Evolutionary conservation across 352 stramenopile species (phyloP).

Genomic region (Phytophthora sansomeana): DNA sequence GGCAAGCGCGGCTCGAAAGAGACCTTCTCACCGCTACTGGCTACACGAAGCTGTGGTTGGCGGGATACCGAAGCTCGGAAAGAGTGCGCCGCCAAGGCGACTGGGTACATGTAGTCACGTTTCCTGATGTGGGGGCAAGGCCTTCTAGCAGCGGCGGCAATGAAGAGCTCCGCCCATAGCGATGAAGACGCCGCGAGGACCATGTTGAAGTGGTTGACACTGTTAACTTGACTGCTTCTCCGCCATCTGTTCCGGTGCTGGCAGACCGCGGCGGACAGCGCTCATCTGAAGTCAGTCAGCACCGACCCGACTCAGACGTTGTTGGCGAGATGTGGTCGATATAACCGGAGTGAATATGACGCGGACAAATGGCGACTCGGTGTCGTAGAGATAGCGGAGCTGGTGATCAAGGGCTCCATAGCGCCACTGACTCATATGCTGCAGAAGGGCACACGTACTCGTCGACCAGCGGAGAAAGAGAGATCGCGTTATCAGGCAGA

Average conservation of each 20-base stretch:
- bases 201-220: conserved; percentile 35
- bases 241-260: conserved; percentile 18
- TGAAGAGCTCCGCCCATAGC: too few relatives aligned
- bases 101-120: not conserved
- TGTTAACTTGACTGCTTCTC: conserved; percentile 3
- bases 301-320: conserved; percentile 30
- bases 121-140: too few relatives aligned
- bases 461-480: conserved; percentile 26
- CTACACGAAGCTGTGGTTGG: not conserved
- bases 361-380: not conserved
- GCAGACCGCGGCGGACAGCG: too few relatives aligned
- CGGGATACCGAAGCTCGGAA: not conserved
- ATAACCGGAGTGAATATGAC: conserved; percentile 22
- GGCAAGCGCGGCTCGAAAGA: not conserved
- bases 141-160: not conserved
- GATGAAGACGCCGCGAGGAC: not conserved
- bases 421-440: conserved; percentile 4
- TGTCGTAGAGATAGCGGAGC: not conserved
- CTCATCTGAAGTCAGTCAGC: conserved; percentile 11
- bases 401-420: not conserved
- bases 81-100: not conserved
- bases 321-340: conserved; percentile 16
- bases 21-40: conserved; percentile 18
- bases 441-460: not conserved
- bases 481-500: conserved; percentile 18